phyloP scores from a whole-genome alignment of 1,139 yeast genomes.

The Pichia sp. region DNA sequence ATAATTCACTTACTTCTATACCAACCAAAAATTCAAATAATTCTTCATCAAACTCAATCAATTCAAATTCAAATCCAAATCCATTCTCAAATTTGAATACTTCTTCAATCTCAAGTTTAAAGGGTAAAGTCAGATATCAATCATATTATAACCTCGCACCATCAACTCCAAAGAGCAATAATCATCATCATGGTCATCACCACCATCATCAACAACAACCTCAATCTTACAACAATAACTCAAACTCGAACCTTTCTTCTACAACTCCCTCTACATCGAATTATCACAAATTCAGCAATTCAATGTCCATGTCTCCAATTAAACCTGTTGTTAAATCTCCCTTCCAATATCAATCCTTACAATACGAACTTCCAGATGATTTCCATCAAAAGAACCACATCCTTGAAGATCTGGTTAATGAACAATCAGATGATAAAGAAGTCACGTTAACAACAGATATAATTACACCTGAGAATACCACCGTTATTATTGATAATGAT shows the following conservation, averaged over 20 bases:
- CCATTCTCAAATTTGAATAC: constrained; percentile 19
- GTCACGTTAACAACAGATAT: too few species aligned
- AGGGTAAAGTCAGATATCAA: constrained; percentile 33
- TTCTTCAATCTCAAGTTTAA: constrained; percentile 27
- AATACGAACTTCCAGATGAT: constrained; percentile 29
- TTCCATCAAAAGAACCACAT: constrained; percentile 8
- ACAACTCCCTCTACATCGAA: constrained; percentile 9
- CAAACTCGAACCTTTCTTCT: too few species aligned
- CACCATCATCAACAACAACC: neutral
- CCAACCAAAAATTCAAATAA: constrained; percentile 18
- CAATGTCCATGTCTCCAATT: constrained; percentile 29
- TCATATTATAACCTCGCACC: constrained; percentile 26
- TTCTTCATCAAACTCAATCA: constrained; percentile 17
- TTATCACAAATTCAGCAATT: constrained; percentile 10
- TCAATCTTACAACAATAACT: neutral
- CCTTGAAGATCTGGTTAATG: neutral
- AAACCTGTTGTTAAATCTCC: constrained; percentile 23
- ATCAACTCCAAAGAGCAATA: constrained; percentile 15
- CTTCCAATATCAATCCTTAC: constrained; percentile 30
- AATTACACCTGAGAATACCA: neutral
- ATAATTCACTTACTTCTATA: constrained; percentile 8
- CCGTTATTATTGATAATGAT: neutral
- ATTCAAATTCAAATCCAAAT: constrained; percentile 20
- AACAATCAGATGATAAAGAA: neutral
- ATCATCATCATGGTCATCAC: constrained; percentile 13